Conservation (phyloP, 2,329 filamentous ascomycete genomes). For the Fusarium sp. region DNA sequence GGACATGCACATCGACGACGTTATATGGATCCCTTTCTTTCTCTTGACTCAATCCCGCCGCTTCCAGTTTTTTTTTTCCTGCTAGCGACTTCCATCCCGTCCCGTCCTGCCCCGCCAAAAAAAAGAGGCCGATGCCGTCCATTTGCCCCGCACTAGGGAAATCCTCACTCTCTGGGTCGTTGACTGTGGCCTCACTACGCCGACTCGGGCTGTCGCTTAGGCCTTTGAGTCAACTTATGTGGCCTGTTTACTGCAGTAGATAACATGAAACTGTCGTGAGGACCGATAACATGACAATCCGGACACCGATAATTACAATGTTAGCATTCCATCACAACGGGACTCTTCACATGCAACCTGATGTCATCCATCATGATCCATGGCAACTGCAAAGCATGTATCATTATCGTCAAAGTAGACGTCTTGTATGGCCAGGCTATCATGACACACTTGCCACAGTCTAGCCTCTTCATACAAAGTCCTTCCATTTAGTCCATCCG, state of each 20-base stretch:
- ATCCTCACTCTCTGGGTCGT: neutral
- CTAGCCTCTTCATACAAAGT: neutral
- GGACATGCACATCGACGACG: neutral
- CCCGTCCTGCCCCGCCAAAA: conserved; percentile 2
- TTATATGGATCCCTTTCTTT: neutral
- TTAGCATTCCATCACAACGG: neutral
- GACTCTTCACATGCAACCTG: neutral
- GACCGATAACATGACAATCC: neutral
- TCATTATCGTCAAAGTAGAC: conserved; percentile 38
- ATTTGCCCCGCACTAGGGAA: conserved; percentile 6
- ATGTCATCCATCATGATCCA: neutral
- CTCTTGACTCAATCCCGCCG: conserved; percentile 16
- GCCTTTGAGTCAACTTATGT: neutral
- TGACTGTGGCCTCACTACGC: neutral
- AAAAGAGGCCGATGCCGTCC: neutral
- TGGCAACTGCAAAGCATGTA: conserved; percentile 8
- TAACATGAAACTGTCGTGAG: neutral
- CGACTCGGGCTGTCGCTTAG: neutral
- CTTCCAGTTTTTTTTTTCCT: neutral
- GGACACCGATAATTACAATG: neutral
- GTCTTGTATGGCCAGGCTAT: neutral
- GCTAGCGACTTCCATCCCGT: conserved; percentile 23
- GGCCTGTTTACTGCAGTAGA: neutral
- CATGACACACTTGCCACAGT: neutral
- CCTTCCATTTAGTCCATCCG: conserved; percentile 19